Evolutionary conservation across 805 yeast species (phyloP).

Genomic region (Teunomyces tritomae): DNA sequence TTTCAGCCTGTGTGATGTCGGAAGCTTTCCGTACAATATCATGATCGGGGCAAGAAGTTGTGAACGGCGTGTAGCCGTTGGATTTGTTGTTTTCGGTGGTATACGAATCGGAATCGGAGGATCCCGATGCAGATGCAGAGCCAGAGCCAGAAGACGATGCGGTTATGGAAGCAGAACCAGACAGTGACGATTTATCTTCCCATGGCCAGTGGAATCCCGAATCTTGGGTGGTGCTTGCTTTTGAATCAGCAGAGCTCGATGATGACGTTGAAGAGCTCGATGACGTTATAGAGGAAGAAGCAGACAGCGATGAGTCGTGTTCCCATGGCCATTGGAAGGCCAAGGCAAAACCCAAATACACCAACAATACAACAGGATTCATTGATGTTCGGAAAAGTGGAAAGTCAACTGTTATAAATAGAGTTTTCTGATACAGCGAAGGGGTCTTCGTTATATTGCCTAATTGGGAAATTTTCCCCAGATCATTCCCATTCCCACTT

Average conservation of each 20-base stretch:
- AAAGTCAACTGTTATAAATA: no score
- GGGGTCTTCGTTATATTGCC: neutral
- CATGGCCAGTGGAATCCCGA: conserved; percentile 21
- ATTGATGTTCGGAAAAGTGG: neutral
- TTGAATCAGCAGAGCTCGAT: no score
- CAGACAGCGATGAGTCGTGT: conserved; percentile 2
- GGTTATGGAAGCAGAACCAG: neutral
- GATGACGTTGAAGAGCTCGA: neutral
- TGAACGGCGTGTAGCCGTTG: conserved; percentile 29
- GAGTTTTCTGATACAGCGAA: no score
- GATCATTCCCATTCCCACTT: neutral
- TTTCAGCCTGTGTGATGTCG: conserved; percentile 22
- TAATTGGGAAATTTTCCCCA: neutral
- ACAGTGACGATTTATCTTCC: conserved; percentile 10
- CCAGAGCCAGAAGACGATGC: neutral
- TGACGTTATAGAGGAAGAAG: neutral
- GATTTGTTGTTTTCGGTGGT: conserved; percentile 8
- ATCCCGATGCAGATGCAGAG: neutral
- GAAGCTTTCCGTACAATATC: conserved; percentile 27
- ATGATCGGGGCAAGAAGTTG: conserved; percentile 28
- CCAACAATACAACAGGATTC: neutral
- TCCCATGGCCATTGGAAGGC: conserved; percentile 25
- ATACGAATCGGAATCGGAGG: conserved; percentile 1
- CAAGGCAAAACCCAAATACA: neutral
- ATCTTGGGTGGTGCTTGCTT: no score